phyloP scores from a whole-genome alignment of 306 rosid genomes.

The Ceratonia siliqua region DNA sequence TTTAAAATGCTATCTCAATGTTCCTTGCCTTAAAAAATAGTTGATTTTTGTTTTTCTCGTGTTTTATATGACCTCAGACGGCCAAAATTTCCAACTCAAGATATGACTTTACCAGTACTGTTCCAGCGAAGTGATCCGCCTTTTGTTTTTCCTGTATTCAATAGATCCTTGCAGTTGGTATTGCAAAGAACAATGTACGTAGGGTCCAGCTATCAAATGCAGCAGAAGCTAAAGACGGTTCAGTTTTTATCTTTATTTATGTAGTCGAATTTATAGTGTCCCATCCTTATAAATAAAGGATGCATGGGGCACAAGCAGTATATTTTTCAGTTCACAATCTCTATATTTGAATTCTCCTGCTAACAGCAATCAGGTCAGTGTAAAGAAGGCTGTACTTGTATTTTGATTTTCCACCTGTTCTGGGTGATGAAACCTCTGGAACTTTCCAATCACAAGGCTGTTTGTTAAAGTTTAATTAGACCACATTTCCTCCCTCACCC shows the following conservation, averaged over 20 bases:
- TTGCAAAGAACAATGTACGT: neutral
- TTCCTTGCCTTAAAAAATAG: neutral
- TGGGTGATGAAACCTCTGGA: neutral
- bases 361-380: slow-evolving; percentile 2
- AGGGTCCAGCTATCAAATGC: slow-evolving; percentile 9
- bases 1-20: slow-evolving; percentile 12
- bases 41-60: neutral
- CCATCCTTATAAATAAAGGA: neutral
- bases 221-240: neutral
- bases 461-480: no score
- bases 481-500: no score
- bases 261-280: neutral
- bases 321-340: neutral
- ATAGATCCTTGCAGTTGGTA: slow-evolving; percentile 9
- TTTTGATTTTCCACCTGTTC: neutral
- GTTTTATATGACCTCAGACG: slow-evolving; percentile 5
- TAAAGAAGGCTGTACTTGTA: slow-evolving; percentile 2
- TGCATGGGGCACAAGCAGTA: neutral
- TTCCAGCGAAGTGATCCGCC: neutral
- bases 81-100: neutral
- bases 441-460: neutral
- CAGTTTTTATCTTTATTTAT: neutral
- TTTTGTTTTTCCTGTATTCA: neutral
- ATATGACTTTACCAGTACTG: neutral
- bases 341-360: neutral